Percentiles rank a stretch among this genome's conserved stretches.
phyloP scores from a whole-genome alignment of 2,329 filamentous ascomycete genomes.

The Colletotrichum viniferum region DNA sequence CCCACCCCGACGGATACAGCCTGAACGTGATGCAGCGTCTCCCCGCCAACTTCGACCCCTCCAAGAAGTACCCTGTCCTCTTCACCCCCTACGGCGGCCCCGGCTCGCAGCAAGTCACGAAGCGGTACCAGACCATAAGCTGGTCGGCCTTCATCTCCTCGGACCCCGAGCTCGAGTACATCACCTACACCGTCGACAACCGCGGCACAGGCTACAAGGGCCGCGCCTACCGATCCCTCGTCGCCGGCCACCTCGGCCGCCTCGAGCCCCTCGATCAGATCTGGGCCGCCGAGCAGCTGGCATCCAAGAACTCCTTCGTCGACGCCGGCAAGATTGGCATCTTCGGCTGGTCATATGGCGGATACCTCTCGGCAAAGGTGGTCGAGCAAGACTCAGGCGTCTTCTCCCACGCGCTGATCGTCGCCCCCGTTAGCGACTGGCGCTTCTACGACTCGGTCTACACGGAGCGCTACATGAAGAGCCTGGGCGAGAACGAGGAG shows the following conservation, averaged over 20 bases:
- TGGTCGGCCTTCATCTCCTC: slow-evolving; percentile 70
- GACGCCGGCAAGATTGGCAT: slow-evolving; percentile 66
- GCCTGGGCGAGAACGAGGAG: slow-evolving; percentile 54
- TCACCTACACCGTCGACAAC: slow-evolving; percentile 72
- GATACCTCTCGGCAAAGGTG: slow-evolving; percentile 70
- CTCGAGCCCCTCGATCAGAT: slow-evolving; percentile 71
- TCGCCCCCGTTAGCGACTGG: slow-evolving; percentile 71
- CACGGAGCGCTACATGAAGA: slow-evolving; percentile 77
- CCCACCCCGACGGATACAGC: slow-evolving; percentile 63
- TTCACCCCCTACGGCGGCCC: slow-evolving; percentile 74
- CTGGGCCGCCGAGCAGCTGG: slow-evolving; percentile 65
- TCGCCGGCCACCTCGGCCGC: slow-evolving; percentile 63
- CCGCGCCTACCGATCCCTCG: slow-evolving; percentile 63
- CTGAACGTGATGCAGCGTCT: slow-evolving; percentile 70
- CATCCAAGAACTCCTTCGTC: slow-evolving; percentile 54
- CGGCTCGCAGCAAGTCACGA: slow-evolving; percentile 64
- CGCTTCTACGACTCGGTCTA: slow-evolving; percentile 75
- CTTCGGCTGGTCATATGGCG: slow-evolving; percentile 73
- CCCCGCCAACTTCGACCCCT: slow-evolving; percentile 66
- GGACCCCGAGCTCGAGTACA: slow-evolving; percentile 70
- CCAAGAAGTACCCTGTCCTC: slow-evolving; percentile 68
- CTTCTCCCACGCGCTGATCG: slow-evolving; percentile 67
- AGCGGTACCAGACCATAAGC: slow-evolving; percentile 57
- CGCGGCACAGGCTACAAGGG: slow-evolving; percentile 70
- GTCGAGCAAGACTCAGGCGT: slow-evolving; percentile 64